Conservation (phyloP, 768 basidiomycete species). For the Clavaria fumosa region DNA sequence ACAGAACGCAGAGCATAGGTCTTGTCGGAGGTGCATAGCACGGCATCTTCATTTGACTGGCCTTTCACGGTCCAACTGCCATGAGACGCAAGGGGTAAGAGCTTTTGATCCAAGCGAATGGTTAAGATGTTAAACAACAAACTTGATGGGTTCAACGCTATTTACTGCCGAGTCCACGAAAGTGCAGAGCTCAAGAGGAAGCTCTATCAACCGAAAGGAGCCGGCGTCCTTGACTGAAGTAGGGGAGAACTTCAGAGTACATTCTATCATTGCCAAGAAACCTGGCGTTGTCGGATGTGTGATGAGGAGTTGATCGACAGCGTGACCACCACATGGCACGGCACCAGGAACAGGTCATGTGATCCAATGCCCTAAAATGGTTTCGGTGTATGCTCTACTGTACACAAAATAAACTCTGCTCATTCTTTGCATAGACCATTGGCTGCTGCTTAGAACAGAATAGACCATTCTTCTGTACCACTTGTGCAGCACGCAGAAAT, state of each 20-base stretch:
- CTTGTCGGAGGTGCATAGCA: conserved; percentile 66
- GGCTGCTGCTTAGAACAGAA: too few species aligned
- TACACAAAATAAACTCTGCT: too few species aligned
- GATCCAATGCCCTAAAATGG: too few species aligned
- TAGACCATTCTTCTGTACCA: too few species aligned
- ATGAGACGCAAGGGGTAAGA: too few species aligned
- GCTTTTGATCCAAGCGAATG: background rate
- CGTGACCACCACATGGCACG: too few species aligned
- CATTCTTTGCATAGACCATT: too few species aligned
- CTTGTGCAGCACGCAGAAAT: too few species aligned
- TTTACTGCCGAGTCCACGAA: background rate
- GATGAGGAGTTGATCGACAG: too few species aligned
- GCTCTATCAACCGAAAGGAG: background rate
- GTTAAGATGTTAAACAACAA: background rate
- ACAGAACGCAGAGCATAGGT: conserved; percentile 81
- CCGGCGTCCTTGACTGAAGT: background rate
- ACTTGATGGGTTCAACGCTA: background rate
- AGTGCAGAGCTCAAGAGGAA: background rate
- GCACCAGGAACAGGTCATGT: too few species aligned
- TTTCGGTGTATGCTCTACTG: too few species aligned
- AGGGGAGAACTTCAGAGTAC: background rate
- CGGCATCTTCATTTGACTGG: conserved; percentile 67
- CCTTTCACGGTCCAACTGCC: conserved; percentile 48
- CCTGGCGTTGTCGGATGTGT: too few species aligned
- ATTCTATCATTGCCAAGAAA: background rate